These are phyloP conservation scores for Malassezia obtusa DNA, from an alignment of 1,284 basidiomycete genomes.

Conservation along the genomic window DNA sequence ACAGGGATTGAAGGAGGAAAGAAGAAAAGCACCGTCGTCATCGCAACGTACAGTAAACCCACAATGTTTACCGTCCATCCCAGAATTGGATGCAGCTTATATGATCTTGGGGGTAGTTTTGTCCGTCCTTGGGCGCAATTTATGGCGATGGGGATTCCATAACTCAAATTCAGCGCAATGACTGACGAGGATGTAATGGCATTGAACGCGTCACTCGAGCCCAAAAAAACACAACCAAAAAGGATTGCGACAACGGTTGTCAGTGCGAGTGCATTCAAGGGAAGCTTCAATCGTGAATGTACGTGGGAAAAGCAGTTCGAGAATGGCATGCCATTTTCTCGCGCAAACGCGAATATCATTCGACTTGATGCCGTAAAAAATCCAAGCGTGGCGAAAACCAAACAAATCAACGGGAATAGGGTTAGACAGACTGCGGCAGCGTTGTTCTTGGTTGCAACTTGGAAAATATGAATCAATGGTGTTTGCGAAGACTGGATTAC, in stretches of 20 bases:
- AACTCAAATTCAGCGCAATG: constrained; percentile 51
- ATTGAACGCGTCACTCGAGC: constrained; percentile 53
- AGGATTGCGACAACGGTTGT: constrained; percentile 52
- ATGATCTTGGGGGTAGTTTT: background rate
- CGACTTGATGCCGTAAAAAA: constrained; percentile 56
- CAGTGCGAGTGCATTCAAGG: constrained; percentile 54
- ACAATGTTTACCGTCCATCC: constrained; percentile 44
- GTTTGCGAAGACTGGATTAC: constrained; percentile 57
- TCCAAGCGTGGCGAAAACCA: constrained; percentile 44
- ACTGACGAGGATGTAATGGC: constrained; percentile 51
- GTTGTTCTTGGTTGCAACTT: constrained; percentile 57
- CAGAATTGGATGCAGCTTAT: background rate
- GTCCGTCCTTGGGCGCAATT: constrained; percentile 11
- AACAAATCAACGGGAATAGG: constrained; percentile 49
- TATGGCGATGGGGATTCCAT: constrained; percentile 49
- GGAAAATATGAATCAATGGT: constrained; percentile 60
- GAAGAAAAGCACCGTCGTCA: constrained; percentile 52
- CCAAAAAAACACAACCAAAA: constrained; percentile 52
- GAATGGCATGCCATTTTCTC: constrained; percentile 61
- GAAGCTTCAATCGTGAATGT: constrained; percentile 48
- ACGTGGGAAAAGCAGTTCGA: constrained; percentile 54
- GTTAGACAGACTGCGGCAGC: constrained; percentile 58
- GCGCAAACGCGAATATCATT: constrained; percentile 62
- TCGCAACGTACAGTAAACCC: constrained; percentile 48
- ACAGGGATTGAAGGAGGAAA: constrained; percentile 52